These are phyloP conservation scores for Citrus maxima DNA, from an alignment of 345 rosid genomes.

Conservation along the genomic window DNA sequence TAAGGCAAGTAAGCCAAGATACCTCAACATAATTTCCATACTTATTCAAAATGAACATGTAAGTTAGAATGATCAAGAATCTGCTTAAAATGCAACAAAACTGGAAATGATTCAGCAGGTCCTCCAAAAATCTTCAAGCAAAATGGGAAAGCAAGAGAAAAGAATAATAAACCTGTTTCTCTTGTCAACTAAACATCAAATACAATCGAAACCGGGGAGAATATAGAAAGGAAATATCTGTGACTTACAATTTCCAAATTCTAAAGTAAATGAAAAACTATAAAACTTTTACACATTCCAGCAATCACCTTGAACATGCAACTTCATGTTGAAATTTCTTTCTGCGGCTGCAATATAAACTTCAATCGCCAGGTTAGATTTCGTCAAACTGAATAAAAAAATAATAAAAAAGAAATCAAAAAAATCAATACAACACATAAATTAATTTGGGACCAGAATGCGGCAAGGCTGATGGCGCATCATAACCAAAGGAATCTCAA, in stretches of 20 bases:
- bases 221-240: background rate
- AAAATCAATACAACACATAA: background rate
- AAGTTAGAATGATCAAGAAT: background rate
- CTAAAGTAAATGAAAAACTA: background rate
- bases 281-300: constrained; percentile 2
- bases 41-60: background rate
- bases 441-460: background rate
- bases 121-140: background rate
- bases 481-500: constrained; percentile 15
- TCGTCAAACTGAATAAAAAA: constrained; percentile 1
- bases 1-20: background rate
- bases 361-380: constrained; percentile 9
- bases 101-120: background rate
- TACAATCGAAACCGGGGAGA: background rate
- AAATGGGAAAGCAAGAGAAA: background rate
- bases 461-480: constrained; percentile 4
- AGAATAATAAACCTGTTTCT: no score
- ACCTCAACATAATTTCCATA: background rate
- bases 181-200: background rate
- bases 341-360: constrained; percentile 18
- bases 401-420: background rate
- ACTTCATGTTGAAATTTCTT: constrained; percentile 7
- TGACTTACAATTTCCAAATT: constrained; percentile 4
- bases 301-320: constrained; percentile 6
- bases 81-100: background rate